Base-by-base conservation (phyloP, 192 early-diverging fungal species). In the Funneliformis mosseae region DNA sequence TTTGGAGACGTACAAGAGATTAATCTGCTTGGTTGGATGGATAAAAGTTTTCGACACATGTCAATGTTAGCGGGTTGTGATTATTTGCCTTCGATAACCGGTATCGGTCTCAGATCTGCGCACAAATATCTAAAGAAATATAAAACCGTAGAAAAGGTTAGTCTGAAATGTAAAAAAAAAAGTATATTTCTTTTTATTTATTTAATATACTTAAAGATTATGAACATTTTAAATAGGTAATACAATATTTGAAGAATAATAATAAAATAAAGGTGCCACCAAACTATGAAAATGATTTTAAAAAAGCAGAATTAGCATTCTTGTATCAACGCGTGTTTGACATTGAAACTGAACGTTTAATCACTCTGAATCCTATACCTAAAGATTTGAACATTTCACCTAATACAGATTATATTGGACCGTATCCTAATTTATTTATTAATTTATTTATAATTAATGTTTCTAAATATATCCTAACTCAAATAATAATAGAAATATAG, bases 41-140 rank as follows among this genome's bases (percentile, higher is more conserved):
- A 87, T 27, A 83, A 79, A 1, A 84, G 87, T 67, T 90, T 99
- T 74, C 91, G 95, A 11, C 91, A 95, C 12, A 94, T 97, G 94
- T 97, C 96, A 80, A 99, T 99, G 43, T 73, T 99, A n/a, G 91
- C 94, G 0, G 98, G 98, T n/a, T 99, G 98, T 82, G 98, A 99
- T 78, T 99, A 99, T 80, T 82, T 97, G 21, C 90, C 92, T 0
- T 95, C 93, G 0, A 85, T 96, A 11, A 89, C 91, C 3, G 94
- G 96, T 3, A 90, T 99, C 55, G 98, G 97, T 0, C 82, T 99
- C 25, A 95, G 93, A 81, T 95, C 87, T 55, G 96, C 97, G 0
- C 84, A 92, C 28, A 81, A 84, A 9, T 75, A 90, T 33, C 76
- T 93, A 73, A 83, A 87, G 3, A 82, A 80, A 8, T 87, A 88